Evolutionary conservation across 768 basidiomycete species (phyloP).

Genomic region (Clavaria fumosa): DNA sequence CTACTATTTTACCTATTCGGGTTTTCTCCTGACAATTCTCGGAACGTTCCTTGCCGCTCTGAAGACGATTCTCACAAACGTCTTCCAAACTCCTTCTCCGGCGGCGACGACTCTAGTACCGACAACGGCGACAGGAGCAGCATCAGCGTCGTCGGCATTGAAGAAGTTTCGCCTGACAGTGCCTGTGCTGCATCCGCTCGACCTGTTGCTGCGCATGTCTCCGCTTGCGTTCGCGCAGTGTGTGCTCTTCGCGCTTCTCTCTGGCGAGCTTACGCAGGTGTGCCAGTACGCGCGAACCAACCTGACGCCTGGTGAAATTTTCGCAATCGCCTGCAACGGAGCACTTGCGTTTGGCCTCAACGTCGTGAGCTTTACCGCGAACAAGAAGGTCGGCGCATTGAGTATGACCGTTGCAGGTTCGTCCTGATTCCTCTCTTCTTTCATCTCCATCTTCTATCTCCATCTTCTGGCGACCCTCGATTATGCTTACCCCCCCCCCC

Average conservation of each 20-base stretch:
- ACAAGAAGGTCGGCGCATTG: constrained; percentile 76
- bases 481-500: neutral
- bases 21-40: constrained; percentile 74
- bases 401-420: constrained; percentile 83
- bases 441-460: neutral
- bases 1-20: constrained; percentile 79
- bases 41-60: constrained; percentile 87
- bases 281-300: constrained; percentile 23
- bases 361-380: constrained; percentile 91
- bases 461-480: neutral
- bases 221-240: constrained; percentile 88
- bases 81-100: constrained; percentile 35
- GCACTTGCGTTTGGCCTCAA: constrained; percentile 84
- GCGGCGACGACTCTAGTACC: constrained; percentile 26
- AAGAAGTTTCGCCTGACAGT: constrained; percentile 2
- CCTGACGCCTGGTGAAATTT: constrained; percentile 23
- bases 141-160: no score
- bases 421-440: constrained; percentile 14
- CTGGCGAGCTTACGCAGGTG: constrained; percentile 66
- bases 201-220: constrained; percentile 50
- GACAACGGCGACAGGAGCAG: no score
- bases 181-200: constrained; percentile 33
- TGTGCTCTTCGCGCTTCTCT: constrained; percentile 54
- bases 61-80: constrained; percentile 85
- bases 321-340: constrained; percentile 63